Conservation (phyloP, 768 basidiomycete genomes). For the Pisolithus marmoratus region DNA sequence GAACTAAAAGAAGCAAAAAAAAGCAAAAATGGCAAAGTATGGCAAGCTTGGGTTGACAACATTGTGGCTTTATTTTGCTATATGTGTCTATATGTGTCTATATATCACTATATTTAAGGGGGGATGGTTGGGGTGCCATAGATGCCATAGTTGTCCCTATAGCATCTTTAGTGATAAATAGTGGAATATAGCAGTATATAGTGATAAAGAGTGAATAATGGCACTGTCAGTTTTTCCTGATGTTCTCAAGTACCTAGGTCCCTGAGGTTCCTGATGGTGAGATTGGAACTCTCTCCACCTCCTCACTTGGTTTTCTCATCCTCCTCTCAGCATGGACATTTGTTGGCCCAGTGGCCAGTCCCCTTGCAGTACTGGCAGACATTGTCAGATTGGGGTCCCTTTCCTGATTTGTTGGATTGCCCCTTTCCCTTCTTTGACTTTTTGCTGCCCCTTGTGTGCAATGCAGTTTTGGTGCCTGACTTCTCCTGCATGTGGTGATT, state of each 20-base stretch:
- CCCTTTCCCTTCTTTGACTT: neutral
- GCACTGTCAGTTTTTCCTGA: no score
- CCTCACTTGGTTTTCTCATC: neutral
- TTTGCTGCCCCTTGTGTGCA: neutral
- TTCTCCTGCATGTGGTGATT: neutral
- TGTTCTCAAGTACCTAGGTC: neutral
- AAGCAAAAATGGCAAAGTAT: no score
- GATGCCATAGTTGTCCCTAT: no score
- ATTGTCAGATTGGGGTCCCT: neutral
- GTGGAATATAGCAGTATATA: no score
- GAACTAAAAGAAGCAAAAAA: no score
- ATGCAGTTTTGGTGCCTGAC: neutral
- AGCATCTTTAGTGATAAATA: no score
- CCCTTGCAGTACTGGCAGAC: neutral
- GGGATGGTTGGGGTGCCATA: no score
- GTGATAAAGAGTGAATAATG: no score
- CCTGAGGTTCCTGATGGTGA: neutral
- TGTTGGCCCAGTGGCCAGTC: slow-evolving; percentile 15
- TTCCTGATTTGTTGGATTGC: neutral
- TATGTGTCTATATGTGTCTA: no score
- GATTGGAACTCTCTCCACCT: neutral
- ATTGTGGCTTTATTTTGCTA: no score
- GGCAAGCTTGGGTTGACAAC: no score
- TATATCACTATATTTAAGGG: no score
- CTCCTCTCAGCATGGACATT: slow-evolving; percentile 12